Percentiles rank a stretch among this genome's conserved stretches.
Conservation (phyloP, 208 protist genomes). For the Leishmania gerbilli region DNA sequence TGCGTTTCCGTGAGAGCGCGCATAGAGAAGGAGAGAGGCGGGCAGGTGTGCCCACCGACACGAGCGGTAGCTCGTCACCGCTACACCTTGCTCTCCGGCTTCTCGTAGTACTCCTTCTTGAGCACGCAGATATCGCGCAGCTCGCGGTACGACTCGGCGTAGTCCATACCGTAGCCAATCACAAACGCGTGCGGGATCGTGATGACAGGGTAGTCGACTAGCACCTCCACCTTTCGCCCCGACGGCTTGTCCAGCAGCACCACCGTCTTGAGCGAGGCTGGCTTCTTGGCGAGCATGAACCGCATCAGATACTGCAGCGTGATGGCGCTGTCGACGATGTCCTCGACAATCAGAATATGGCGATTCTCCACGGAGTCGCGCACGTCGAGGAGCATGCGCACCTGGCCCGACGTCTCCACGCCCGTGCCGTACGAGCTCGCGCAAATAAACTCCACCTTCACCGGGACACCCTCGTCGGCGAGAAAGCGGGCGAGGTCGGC, state of each 20-base stretch:
- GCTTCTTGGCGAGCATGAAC: conserved; percentile 54
- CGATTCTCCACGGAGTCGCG: conserved; percentile 63
- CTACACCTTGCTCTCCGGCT: conserved; percentile 36
- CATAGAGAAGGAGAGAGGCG: not conserved
- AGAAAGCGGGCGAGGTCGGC: conserved; percentile 76
- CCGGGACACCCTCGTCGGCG: conserved; percentile 65
- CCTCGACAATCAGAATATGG: conserved; percentile 90
- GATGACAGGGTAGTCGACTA: conserved; percentile 75
- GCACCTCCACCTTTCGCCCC: conserved; percentile 49
- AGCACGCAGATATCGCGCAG: conserved; percentile 80
- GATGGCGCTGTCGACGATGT: conserved; percentile 89
- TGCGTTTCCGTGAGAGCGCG: not conserved
- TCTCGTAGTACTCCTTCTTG: conserved; percentile 64
- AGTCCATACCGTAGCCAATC: conserved; percentile 93
- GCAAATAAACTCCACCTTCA: conserved; percentile 89
- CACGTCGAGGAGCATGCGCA: conserved; percentile 87
- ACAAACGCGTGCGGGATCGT: conserved; percentile 76
- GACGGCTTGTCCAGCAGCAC: conserved; percentile 87
- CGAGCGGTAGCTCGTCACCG: not conserved
- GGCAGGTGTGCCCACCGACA: not conserved
- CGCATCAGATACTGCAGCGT: conserved; percentile 78
- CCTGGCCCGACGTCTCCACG: conserved; percentile 66
- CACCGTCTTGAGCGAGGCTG: conserved; percentile 80
- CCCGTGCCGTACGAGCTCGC: conserved; percentile 65
- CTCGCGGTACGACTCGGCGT: conserved; percentile 77